Evolutionary conservation across 179 eudicot genomes (phyloP).

Genomic region (Beta macrorhiza): DNA sequence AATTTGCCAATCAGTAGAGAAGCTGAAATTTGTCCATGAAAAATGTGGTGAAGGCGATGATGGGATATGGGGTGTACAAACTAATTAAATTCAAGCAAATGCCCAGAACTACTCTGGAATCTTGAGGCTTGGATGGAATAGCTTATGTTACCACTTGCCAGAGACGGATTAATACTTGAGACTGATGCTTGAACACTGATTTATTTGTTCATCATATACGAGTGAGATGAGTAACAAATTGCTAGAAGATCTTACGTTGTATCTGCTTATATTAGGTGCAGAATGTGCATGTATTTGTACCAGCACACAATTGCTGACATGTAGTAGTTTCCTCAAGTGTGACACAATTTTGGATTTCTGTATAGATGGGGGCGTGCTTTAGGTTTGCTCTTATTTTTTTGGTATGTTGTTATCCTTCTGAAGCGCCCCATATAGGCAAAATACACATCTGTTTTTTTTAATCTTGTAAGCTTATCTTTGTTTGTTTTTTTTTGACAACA

Average conservation of each 20-base stretch:
- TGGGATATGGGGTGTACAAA: constrained; percentile 37
- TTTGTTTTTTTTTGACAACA: neutral
- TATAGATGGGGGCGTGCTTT: constrained; percentile 27
- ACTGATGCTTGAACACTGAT: neutral
- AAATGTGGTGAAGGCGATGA: constrained; percentile 78
- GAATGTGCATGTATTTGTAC: neutral
- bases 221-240: constrained; percentile 2
- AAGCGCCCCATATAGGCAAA: constrained; percentile 17
- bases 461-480: constrained; percentile 15
- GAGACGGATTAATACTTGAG: neutral
- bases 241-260: neutral
- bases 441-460: neutral
- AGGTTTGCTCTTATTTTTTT: neutral
- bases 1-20: constrained; percentile 72
- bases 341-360: constrained; percentile 26
- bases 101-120: neutral
- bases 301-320: constrained; percentile 1
- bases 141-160: constrained; percentile 5
- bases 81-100: neutral
- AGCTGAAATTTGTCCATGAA: constrained; percentile 65
- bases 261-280: neutral
- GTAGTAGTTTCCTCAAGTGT: constrained; percentile 1
- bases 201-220: constrained; percentile 6
- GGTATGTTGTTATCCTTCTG: neutral
- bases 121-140: constrained; percentile 10